Percentiles rank a stretch among this genome's conserved stretches.
phyloP scores from a whole-genome alignment of 2,329 filamentous ascomycete genomes.

The Hypoxylon sp. region DNA sequence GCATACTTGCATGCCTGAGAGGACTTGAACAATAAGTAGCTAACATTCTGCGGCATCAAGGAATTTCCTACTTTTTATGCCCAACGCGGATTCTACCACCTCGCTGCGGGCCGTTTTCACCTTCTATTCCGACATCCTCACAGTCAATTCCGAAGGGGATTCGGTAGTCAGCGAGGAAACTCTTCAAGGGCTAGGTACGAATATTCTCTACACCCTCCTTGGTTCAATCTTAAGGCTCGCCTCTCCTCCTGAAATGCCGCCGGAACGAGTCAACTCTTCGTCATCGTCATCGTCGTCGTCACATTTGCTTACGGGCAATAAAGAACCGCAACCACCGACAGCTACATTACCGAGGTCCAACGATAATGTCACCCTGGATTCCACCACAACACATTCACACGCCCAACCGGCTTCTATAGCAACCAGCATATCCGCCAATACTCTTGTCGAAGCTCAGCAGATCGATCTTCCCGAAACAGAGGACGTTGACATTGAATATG shows the following conservation, averaged over 20 bases:
- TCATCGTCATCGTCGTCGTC: constrained; percentile 23
- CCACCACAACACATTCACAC: constrained; percentile 27
- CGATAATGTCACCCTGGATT: constrained; percentile 32
- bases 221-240: constrained; percentile 77
- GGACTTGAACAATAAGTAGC: not conserved
- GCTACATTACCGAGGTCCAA: constrained; percentile 23
- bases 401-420: constrained; percentile 22
- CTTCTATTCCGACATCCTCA: constrained; percentile 89
- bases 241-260: constrained; percentile 54
- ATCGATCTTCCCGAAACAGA: constrained; percentile 35
- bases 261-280: constrained; percentile 34
- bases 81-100: constrained; percentile 66
- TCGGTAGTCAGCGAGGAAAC: constrained; percentile 90
- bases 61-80: constrained; percentile 93
- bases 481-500: constrained; percentile 42
- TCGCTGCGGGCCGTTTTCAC: constrained; percentile 84
- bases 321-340: constrained; percentile 16
- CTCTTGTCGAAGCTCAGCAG: constrained; percentile 31
- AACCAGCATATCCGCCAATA: constrained; percentile 26
- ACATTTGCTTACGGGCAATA: constrained; percentile 26
- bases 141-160: constrained; percentile 92
- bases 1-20: not conserved
- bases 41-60: constrained; percentile 53
- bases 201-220: constrained; percentile 76
- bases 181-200: constrained; percentile 93